These are phyloP conservation scores for Neopestalotiopsis sp. DNA, from an alignment of 2,329 filamentous ascomycete genomes.

Conservation along the genomic window DNA sequence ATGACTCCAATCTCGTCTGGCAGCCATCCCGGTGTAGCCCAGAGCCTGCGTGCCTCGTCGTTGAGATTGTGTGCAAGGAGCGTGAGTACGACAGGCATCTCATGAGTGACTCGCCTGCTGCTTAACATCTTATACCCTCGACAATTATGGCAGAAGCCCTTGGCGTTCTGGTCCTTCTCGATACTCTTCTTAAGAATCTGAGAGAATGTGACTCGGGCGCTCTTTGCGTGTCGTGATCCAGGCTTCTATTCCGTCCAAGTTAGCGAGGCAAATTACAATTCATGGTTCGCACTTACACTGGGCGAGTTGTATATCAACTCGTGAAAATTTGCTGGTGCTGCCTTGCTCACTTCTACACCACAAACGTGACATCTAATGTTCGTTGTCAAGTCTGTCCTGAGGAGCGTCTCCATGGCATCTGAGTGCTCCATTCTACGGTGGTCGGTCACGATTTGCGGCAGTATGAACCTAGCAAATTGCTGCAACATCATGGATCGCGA, in stretches of 20 bases:
- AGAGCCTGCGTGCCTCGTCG: constrained; percentile 77
- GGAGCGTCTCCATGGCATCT: constrained; percentile 71
- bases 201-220: constrained; percentile 74
- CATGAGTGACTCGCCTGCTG: constrained; percentile 83
- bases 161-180: constrained; percentile 84
- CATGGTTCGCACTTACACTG: constrained; percentile 23
- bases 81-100: constrained; percentile 83
- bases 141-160: constrained; percentile 93
- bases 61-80: constrained; percentile 80
- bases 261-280: constrained; percentile 19
- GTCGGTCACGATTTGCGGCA: constrained; percentile 81
- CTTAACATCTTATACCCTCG: constrained; percentile 88
- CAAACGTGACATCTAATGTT: constrained; percentile 87
- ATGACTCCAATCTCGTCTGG: constrained; percentile 94
- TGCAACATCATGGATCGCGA: constrained; percentile 85
- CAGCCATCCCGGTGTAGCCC: constrained; percentile 89
- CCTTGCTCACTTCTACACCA: constrained; percentile 80
- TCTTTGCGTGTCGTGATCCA: constrained; percentile 51
- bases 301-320: constrained; percentile 75
- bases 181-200: constrained; percentile 92
- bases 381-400: constrained; percentile 73
- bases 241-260: constrained; percentile 45
- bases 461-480: constrained; percentile 80
- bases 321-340: constrained; percentile 80
- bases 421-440: constrained; percentile 70